Conservation (phyloP, 371 early-diverging fungal genomes). For the Haplosporangium sp. region DNA sequence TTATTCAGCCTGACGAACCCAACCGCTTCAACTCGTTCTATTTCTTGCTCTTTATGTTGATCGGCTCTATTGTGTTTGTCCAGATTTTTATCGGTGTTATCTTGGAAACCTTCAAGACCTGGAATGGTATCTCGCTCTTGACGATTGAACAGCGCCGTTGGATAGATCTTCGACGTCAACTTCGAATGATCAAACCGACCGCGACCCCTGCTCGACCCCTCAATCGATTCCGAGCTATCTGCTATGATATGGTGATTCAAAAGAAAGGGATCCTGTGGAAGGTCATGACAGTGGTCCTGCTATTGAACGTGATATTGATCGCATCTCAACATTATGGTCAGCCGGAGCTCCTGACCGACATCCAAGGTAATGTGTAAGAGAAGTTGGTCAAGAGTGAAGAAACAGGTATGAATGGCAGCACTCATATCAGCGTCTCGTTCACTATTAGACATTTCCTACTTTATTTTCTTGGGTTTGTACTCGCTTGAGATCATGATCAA, state of each 20-base stretch:
- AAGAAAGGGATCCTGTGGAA: conserved; percentile 60
- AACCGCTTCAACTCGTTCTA: conserved; percentile 60
- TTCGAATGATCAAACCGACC: conserved; percentile 60
- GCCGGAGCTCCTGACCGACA: conserved; percentile 54
- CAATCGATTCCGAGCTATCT: conserved; percentile 54
- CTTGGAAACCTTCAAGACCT: conserved; percentile 64
- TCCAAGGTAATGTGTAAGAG: conserved; percentile 54
- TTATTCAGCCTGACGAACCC: conserved; percentile 53
- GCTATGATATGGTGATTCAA: conserved; percentile 61
- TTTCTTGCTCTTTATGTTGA: conserved; percentile 65
- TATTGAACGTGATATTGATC: conserved; percentile 58
- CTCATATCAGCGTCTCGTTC: neutral
- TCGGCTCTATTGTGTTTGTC: conserved; percentile 63
- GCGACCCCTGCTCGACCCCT: conserved; percentile 56
- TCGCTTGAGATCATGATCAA: conserved; percentile 59
- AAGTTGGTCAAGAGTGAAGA: too few species aligned
- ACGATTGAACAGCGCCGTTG: conserved; percentile 65
- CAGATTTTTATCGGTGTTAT: conserved; percentile 70
- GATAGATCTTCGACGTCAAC: conserved; percentile 62
- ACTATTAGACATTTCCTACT: conserved; percentile 59
- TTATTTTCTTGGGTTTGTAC: conserved; percentile 60
- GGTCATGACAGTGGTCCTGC: conserved; percentile 54
- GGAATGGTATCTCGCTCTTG: conserved; percentile 62
- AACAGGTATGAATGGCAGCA: neutral
- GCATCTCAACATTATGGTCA: conserved; percentile 62